Conservation (phyloP, 768 basidiomycete genomes). For the Amyloporia xantha region DNA sequence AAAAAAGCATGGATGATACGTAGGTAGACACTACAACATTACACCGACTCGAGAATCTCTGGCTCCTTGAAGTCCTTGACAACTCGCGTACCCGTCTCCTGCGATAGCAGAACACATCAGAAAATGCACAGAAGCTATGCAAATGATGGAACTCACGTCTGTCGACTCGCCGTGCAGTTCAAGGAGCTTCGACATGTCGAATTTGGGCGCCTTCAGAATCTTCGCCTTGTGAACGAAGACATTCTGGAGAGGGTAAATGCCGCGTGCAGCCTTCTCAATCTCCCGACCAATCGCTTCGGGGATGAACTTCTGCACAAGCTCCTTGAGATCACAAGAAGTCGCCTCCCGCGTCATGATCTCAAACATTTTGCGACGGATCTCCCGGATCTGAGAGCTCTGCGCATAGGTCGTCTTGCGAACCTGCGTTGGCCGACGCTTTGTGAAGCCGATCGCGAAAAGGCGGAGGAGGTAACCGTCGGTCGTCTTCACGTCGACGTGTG, state of each 20-base stretch:
- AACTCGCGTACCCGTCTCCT: constrained; percentile 94
- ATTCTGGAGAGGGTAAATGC: constrained; percentile 98
- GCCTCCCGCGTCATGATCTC: constrained; percentile 98
- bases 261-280: constrained; percentile 95
- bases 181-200: constrained; percentile 90
- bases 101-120: constrained; percentile 14
- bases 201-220: constrained; percentile 97
- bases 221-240: constrained; percentile 99
- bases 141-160: constrained; percentile 55
- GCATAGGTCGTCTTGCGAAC: constrained; percentile 99
- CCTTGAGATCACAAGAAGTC: constrained; percentile 93
- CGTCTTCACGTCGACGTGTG: constrained; percentile 97
- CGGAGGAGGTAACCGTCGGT: constrained; percentile 99
- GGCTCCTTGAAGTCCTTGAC: constrained; percentile 98
- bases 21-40: constrained; percentile 31
- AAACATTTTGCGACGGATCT: constrained; percentile 99
- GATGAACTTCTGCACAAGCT: constrained; percentile 96
- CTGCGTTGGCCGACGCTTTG: constrained; percentile 92
- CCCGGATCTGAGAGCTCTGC: constrained; percentile 88
- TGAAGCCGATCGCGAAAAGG: constrained; percentile 98
- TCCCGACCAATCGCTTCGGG: constrained; percentile 98
- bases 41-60: constrained; percentile 87
- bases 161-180: constrained; percentile 95
- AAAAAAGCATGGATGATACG: constrained; percentile 31
- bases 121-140: not conserved